Evolutionary conservation across 768 basidiomycete genomes (phyloP), one percentile per base, ranked within the genome.

Genomic region (Amanita pallidorosea): DNA sequence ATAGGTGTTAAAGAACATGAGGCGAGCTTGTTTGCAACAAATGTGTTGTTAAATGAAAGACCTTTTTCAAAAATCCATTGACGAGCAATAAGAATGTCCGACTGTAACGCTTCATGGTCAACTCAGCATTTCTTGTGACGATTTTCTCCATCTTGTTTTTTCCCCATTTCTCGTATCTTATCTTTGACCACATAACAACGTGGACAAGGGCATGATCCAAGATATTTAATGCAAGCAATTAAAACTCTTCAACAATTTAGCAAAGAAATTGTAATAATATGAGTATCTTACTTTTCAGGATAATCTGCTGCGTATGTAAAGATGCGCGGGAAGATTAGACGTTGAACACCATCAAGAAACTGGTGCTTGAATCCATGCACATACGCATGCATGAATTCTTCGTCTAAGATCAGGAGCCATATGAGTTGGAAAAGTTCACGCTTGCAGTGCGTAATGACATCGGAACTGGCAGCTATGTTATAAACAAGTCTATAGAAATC

Each of bases 281-380:
- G 23, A 23, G 23, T 27, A 27, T 49, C 62, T 33, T 55, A 71
- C 70, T 69, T 70, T 52, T 71, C 67, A 5, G 66, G 68, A 52
- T 70, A 71, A 56, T 70, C 69, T 0, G 67, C 65, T 2, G 67
- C 65, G 51, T 69, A 68, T 0, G 60, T 65, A 45, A 70, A 63
- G 18, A 71, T 48, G 0, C 61, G 55, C 7, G 65, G 67, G 54
- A 60, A 70, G 8, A 71, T 45, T 1, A 57, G 57, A 0, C 67
- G 60, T 8, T 29, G 12, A 7, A 69, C 54, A 1, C 64, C 62
- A 59, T 70, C 68, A 8, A 20, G 22, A 43, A 63, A 70, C 6
- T 38, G 29, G 0, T 68, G 38, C 1, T 65, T 59, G 5, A 70
- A 61, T 0, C 70, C 68, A 52, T 70, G 57, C 11, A 27, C 33